Base-by-base conservation (phyloP, 805 yeast genomes). In the Spathaspora sp. region DNA sequence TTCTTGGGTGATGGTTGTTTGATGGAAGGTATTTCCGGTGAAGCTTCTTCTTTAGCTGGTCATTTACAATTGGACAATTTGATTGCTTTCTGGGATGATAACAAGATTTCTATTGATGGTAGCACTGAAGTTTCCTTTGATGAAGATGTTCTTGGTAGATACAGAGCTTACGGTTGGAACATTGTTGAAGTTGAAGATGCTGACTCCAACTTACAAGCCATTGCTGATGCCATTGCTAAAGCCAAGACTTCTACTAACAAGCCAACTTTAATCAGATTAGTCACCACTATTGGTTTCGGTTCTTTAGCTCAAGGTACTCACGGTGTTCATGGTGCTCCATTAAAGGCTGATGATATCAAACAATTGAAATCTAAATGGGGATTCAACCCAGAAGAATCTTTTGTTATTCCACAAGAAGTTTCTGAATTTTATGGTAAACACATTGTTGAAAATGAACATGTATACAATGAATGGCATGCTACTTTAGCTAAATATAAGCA, bases 1-100 rank as follows among this genome's bases (percentile, higher is more conserved):
- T 84, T 93, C 78, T 75, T 92, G 55, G 99, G 99, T 77, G 99
- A 93, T 64, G 99, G 98, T 64, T 93, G 99, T 79, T 80, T 93
- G 79, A 87, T 86, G 91, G 99, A 93, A 80, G 99, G 99, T 82
- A 90, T 93, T 57, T 81, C 97, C 55, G 83, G 94, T 54, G 99
- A 93, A 80, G 94, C 97, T 52, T 81, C 82, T 61, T 93, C 99
- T 38, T 76, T 92, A 55, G 99, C 99, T 57, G 99, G 99, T 66
- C 99, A 93, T 76, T 80, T 93, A 73, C 81, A 90, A 79, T 84
- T 93, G 71, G 89, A 88, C 71, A 92, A 92, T 79, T 83, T 93
- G 78, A 90, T 93, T 73, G 91, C 93, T 55, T 83, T 93, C 76
- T 93, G 92, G 83, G 99, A 93, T 71, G 97, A 91, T 79, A 93